Evolutionary conservation across 352 stramenopile genomes (phyloP).

Genomic region (Pilasporangium apinafurcum): DNA sequence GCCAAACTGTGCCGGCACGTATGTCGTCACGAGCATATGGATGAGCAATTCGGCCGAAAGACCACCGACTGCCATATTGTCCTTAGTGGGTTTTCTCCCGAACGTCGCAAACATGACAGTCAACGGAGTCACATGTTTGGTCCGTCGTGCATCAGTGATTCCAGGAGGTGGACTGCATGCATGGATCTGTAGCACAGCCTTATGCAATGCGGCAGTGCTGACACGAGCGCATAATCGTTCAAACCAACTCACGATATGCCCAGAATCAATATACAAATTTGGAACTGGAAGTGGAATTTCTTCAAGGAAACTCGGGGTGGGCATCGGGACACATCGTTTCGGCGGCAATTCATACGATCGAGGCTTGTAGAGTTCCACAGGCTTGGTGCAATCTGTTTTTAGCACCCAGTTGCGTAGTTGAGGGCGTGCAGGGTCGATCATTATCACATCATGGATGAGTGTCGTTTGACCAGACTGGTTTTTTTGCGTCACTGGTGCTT

Average conservation of each 20-base stretch:
- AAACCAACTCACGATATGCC: constrained; percentile 59
- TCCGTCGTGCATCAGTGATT: constrained; percentile 50
- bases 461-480: constrained; percentile 31
- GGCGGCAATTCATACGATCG: constrained; percentile 77
- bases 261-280: constrained; percentile 64
- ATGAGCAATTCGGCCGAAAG: constrained; percentile 83
- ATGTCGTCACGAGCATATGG: constrained; percentile 89
- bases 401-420: constrained; percentile 60
- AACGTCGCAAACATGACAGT: constrained; percentile 91
- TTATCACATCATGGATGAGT: constrained; percentile 40
- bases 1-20: constrained; percentile 90
- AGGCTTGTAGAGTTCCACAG: constrained; percentile 73
- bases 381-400: constrained; percentile 55
- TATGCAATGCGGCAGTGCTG: constrained; percentile 37
- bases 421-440: constrained; percentile 47
- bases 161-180: constrained; percentile 58
- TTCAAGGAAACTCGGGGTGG: constrained; percentile 64
- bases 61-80: constrained; percentile 82
- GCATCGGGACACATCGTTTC: constrained; percentile 84
- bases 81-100: constrained; percentile 64
- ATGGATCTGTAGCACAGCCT: constrained; percentile 53
- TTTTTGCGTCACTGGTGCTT: constrained; percentile 78
- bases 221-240: constrained; percentile 54
- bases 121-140: constrained; percentile 72
- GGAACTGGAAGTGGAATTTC: constrained; percentile 60